phyloP scores from a whole-genome alignment of 305 asterid genomes.

The Plantago coronopus region DNA sequence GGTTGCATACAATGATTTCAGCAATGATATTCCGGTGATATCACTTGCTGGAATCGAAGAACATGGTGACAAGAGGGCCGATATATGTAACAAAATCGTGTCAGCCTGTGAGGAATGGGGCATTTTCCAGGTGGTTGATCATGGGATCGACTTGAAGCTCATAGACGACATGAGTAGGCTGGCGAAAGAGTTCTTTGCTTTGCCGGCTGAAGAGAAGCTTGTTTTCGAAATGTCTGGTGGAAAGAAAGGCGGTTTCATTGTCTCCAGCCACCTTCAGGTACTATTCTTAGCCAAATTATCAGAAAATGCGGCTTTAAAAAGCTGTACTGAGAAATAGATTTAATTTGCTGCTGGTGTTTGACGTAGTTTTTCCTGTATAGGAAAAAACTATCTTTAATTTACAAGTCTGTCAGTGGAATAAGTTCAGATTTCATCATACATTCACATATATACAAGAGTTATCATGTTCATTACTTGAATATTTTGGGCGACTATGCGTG shows the following conservation, averaged over 20 bases:
- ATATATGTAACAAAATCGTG: slow-evolving; percentile 41
- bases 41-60: slow-evolving; percentile 52
- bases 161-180: slow-evolving; percentile 37
- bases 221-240: slow-evolving; percentile 65
- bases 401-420: too few relatives aligned
- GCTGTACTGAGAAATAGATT: too few relatives aligned
- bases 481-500: too few relatives aligned
- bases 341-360: too few relatives aligned
- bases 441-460: too few relatives aligned
- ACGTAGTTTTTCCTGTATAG: too few relatives aligned
- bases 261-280: slow-evolving; percentile 74
- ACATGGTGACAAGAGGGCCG: slow-evolving; percentile 26
- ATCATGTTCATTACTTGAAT: too few relatives aligned
- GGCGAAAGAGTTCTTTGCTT: slow-evolving; percentile 44
- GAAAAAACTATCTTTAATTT: too few relatives aligned
- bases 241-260: slow-evolving; percentile 66
- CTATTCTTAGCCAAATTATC: background rate
- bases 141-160: slow-evolving; percentile 43
- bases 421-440: too few relatives aligned
- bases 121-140: slow-evolving; percentile 60
- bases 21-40: slow-evolving; percentile 60
- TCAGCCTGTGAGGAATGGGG: slow-evolving; percentile 79
- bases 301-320: too few relatives aligned
- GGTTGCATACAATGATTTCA: slow-evolving; percentile 55
- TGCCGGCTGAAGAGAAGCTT: slow-evolving; percentile 50